A percentile compares a stretch with the other conserved stretches of the same genome.
Conservation (phyloP, 2,329 filamentous ascomycete genomes). For the Apiospora rasikravindrae region DNA sequence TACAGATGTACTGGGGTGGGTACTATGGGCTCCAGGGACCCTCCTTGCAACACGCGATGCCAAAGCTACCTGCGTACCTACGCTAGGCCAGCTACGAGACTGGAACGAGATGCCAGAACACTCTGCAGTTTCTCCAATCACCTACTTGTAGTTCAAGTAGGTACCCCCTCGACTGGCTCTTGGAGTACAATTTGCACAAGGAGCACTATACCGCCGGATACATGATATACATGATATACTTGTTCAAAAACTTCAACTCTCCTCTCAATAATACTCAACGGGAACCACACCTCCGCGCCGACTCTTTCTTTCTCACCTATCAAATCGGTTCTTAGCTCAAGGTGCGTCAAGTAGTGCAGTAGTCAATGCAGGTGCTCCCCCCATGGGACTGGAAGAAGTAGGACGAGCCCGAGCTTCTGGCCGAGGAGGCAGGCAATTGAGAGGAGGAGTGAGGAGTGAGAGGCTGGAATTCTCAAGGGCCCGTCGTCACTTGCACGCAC, state of each 20-base stretch:
- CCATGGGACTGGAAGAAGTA: not conserved
- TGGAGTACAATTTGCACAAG: not conserved
- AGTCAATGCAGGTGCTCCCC: not conserved
- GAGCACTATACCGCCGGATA: not conserved
- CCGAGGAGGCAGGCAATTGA: not conserved
- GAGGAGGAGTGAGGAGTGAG: not conserved
- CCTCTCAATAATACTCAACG: not conserved
- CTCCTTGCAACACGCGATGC: constrained; percentile 11
- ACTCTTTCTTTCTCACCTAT: not conserved
- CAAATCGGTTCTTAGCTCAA: not conserved
- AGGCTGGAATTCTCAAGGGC: constrained; percentile 4
- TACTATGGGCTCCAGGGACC: not conserved
- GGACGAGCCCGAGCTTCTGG: not conserved
- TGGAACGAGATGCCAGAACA: constrained; percentile 10
- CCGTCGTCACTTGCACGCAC: constrained; percentile 5
- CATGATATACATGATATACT: not conserved
- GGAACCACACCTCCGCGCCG: not conserved
- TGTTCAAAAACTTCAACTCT: not conserved
- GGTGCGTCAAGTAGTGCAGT: not conserved
- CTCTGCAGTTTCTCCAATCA: not conserved
- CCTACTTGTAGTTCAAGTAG: not conserved
- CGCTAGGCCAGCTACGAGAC: constrained; percentile 3
- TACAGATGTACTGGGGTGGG: constrained; percentile 9
- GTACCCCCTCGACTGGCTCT: constrained; percentile 3
- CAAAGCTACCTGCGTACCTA: constrained; percentile 2